Evolutionary conservation across 2,329 filamentous ascomycete species (phyloP), one percentile per base, ranked within the genome.

Genomic region (Hypocreales sp.): DNA sequence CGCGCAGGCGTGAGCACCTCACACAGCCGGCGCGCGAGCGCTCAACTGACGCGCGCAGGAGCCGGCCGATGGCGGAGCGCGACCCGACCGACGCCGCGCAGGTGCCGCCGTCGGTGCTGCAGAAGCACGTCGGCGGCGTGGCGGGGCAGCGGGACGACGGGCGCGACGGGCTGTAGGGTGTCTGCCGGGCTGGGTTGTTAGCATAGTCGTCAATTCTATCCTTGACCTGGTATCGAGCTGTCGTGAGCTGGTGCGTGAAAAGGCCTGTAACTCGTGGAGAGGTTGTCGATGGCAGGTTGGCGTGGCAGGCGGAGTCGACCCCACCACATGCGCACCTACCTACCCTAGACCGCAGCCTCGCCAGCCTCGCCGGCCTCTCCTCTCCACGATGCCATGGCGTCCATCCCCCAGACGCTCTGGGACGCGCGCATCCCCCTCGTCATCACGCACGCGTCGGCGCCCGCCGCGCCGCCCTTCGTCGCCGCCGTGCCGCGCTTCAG

Each of bases 71-170:
- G n/a, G n/a, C n/a, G n/a, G n/a, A n/a, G n/a, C 21, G 15, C 13
- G 65, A 71, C 25, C 65, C 65, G 4, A 62, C 55, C 12, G 67
- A 72, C 34, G 66, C 67, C 2, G 51, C 67, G 0, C 65, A 72
- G 40, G 66, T 70, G 0, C 65, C 67, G 2, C 67, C 67, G 5
- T 71, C 66, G 2, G 57, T 64, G 1, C 24, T 72, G 32, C 50
- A 51, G 26, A 47, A 59, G 38, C 53, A 60, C 24, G 34, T 67
- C 20, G 65, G 64, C 3, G 51, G 48, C 2, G 60, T 64, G 1
- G 28, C 40, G 2, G 41, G 65, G n/a, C 47, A 51, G 24, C 64
- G 69, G 28, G 55, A 45, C 2, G 56, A 67, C 21, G n/a, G n/a
- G n/a, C n/a, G n/a, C n/a, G n/a, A n/a, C n/a, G 64, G 63, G 2